These are phyloP conservation scores for Glonium stellatum DNA, from an alignment of 495 filamentous ascomycete genomes.

Conservation along the genomic window DNA sequence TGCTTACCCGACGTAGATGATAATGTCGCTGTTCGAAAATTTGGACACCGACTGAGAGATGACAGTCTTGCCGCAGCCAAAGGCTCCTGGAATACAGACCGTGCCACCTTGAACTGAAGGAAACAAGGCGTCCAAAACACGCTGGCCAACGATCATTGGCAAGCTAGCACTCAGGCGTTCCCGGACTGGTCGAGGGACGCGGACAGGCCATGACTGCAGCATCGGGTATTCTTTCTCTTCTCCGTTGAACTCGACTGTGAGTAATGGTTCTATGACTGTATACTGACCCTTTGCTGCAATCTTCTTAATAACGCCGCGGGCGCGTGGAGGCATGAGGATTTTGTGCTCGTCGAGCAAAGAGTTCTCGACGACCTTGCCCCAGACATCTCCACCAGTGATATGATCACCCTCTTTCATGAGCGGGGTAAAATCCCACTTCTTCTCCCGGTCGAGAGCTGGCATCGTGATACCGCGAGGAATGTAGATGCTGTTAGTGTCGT, in stretches of 20 bases:
- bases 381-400: conserved; percentile 92
- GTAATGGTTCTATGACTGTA: conserved; percentile 85
- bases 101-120: conserved; percentile 95
- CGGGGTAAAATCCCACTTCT: conserved; percentile 94
- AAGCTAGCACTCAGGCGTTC: conserved; percentile 80
- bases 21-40: conserved; percentile 98
- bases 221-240: conserved; percentile 86
- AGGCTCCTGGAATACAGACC: conserved; percentile 95
- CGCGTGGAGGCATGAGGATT: conserved; percentile 85
- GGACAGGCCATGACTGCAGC: too few relatives aligned
- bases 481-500: conserved; percentile 77
- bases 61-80: conserved; percentile 98
- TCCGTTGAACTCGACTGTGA: conserved; percentile 95
- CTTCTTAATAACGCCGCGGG: conserved; percentile 81
- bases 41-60: conserved; percentile 97
- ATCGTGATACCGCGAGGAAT: conserved; percentile 90
- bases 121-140: conserved; percentile 96
- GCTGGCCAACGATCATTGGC: conserved; percentile 92
- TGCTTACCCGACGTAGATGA: conserved; percentile 99
- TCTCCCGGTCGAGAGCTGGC: conserved; percentile 77
- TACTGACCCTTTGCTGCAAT: conserved; percentile 86
- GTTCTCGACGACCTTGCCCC: conserved; percentile 92
- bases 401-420: conserved; percentile 89
- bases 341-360: conserved; percentile 90
- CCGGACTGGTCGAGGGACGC: conserved; percentile 98